Evolutionary conservation across 768 basidiomycete genomes (phyloP).

Genomic region (Amanita phalloides): DNA sequence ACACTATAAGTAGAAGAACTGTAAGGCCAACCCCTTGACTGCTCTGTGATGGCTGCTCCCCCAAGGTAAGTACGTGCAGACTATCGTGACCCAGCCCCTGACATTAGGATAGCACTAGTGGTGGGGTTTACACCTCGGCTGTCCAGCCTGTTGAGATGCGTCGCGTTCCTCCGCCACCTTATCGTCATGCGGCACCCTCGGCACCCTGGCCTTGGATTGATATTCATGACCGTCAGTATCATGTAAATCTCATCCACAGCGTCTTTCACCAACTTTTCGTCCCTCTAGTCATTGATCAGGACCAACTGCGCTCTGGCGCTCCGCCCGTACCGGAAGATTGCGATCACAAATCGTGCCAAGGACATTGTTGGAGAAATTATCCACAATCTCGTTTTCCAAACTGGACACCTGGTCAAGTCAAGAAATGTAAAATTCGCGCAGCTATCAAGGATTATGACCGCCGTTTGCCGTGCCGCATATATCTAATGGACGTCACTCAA

Average conservation of each 20-base stretch:
- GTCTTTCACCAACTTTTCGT: not conserved
- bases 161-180: conserved; percentile 24
- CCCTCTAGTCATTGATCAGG: conserved; percentile 20
- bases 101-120: not conserved
- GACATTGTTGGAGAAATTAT: conserved; percentile 28
- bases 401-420: conserved; percentile 38
- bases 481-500: conserved; percentile 30
- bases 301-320: conserved; percentile 20
- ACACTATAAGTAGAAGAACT: not conserved
- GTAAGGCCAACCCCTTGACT: not conserved
- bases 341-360: conserved; percentile 23
- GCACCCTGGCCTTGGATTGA: conserved; percentile 39
- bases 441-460: conserved; percentile 23
- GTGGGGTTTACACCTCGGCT: not conserved
- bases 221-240: conserved; percentile 23
- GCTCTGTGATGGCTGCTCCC: not conserved
- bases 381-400: conserved; percentile 43
- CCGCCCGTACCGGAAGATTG: conserved; percentile 27
- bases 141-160: not conserved
- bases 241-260: not conserved
- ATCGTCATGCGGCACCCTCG: conserved; percentile 34
- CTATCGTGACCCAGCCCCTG: not conserved
- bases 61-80: not conserved
- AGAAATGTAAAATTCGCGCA: conserved; percentile 26
- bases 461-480: conserved; percentile 17